phyloP scores from a whole-genome alignment of 73 alveolate genomes.

The Blepharisma stoltei region DNA sequence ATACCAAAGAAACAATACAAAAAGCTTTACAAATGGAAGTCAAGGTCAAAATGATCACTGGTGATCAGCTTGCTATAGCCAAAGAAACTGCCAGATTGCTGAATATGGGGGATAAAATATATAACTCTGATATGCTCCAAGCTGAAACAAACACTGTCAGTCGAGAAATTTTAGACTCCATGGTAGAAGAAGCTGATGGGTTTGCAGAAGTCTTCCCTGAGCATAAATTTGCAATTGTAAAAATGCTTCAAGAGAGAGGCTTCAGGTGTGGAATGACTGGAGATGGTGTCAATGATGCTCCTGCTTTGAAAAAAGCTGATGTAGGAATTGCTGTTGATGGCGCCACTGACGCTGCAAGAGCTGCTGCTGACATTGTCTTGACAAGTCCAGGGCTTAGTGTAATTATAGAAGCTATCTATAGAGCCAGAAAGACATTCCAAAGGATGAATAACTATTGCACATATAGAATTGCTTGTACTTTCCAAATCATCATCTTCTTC shows the following conservation, averaged over 20 bases:
- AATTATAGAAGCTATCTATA: slow-evolving; percentile 8
- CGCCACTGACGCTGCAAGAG: slow-evolving; percentile 69
- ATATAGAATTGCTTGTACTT: slow-evolving; percentile 23
- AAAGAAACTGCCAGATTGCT: slow-evolving; percentile 46
- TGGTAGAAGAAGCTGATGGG: slow-evolving; percentile 31
- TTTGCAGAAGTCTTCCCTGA: slow-evolving; percentile 38
- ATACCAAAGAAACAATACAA: slow-evolving; percentile 29
- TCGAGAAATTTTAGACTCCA: background rate
- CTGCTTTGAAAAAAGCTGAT: slow-evolving; percentile 62
- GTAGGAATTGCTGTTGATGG: slow-evolving; percentile 67
- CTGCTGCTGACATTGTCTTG: slow-evolving; percentile 58
- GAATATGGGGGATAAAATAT: slow-evolving; percentile 28
- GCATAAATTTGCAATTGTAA: slow-evolving; percentile 18
- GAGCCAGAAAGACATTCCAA: slow-evolving; percentile 13
- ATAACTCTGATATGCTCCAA: slow-evolving; percentile 5
- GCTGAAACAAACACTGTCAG: background rate
- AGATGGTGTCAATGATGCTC: slow-evolving; percentile 72
- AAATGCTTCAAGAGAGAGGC: slow-evolving; percentile 8
- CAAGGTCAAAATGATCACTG: slow-evolving; percentile 59
- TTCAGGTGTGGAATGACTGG: slow-evolving; percentile 59
- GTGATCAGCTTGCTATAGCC: slow-evolving; percentile 56
- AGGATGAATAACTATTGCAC: slow-evolving; percentile 11
- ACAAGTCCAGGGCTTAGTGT: slow-evolving; percentile 8
- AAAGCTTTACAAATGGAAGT: slow-evolving; percentile 26
- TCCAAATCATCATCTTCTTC: slow-evolving; percentile 5